Evolutionary conservation across 2,329 filamentous ascomycete species (phyloP).

Genomic region (Cercospora zeae-maydis): DNA sequence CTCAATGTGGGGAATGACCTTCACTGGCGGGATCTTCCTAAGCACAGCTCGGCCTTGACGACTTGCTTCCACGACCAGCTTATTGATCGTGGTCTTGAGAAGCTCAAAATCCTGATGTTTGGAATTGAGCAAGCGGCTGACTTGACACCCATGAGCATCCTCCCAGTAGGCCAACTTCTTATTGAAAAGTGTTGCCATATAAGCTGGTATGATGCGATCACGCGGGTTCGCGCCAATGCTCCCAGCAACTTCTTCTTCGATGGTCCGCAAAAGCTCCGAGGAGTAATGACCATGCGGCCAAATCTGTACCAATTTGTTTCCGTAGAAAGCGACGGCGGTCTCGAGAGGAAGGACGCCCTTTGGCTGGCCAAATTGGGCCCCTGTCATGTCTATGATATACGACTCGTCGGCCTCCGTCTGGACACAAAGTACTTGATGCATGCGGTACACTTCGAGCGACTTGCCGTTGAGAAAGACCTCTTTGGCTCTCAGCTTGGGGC

Average conservation of each 20-base stretch:
- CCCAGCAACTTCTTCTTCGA: neutral
- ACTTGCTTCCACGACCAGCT: neutral
- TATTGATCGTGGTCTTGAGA: neutral
- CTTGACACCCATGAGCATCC: neutral
- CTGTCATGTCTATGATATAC: neutral
- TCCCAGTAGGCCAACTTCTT: neutral
- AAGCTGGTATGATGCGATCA: neutral
- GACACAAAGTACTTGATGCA: constrained; percentile 2
- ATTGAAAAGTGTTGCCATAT: neutral
- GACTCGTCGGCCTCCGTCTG: neutral
- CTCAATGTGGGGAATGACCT: neutral
- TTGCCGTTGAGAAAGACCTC: neutral
- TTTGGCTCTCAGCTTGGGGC: neutral
- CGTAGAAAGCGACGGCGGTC: neutral
- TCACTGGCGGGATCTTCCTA: neutral
- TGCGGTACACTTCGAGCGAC: neutral
- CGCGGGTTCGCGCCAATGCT: neutral
- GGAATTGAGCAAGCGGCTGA: neutral
- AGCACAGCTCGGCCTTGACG: neutral
- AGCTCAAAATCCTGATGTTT: neutral
- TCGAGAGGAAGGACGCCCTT: neutral
- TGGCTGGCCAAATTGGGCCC: neutral
- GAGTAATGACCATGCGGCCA: neutral
- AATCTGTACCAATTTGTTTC: neutral
- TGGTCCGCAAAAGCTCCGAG: no score